These are phyloP conservation scores for Epithemia pelagica DNA, from an alignment of 108 stramenopile genomes.

Conservation along the genomic window DNA sequence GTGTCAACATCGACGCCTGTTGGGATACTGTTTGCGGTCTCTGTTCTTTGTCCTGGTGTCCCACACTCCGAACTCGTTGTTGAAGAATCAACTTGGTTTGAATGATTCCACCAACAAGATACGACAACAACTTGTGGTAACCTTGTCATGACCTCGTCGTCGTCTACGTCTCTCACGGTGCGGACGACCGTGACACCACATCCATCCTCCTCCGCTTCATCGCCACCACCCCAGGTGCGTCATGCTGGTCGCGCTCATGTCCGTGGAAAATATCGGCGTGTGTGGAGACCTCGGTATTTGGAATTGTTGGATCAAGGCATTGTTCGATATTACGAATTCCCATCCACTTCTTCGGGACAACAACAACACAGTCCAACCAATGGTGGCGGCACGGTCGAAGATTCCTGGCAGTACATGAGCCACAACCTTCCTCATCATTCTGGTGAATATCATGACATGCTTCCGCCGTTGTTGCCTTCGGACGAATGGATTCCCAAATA, in stretches of 20 bases:
- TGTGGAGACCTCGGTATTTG: conserved; percentile 84
- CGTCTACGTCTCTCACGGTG: not conserved
- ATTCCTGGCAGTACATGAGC: conserved; percentile 16
- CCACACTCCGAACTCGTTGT: too few species aligned
- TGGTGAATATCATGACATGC: not conserved
- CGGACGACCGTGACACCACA: not conserved
- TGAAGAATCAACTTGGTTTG: too few species aligned
- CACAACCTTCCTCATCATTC: not conserved
- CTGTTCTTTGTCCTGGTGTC: too few species aligned
- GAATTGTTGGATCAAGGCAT: conserved; percentile 66
- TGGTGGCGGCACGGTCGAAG: not conserved
- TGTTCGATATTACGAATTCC: conserved; percentile 77
- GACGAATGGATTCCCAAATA: conserved; percentile 37
- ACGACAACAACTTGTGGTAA: not conserved
- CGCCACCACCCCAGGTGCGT: conserved; percentile 17
- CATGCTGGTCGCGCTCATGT: conserved; percentile 72
- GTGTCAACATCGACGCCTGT: too few species aligned
- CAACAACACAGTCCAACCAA: conserved; percentile 5
- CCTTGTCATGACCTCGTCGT: not conserved
- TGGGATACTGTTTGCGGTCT: too few species aligned
- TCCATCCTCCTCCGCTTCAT: too few species aligned
- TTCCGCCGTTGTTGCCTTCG: not conserved
- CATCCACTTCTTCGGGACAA: conserved; percentile 5
- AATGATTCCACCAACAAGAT: too few species aligned
- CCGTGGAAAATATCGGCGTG: conserved; percentile 73